Evolutionary conservation across 441 rosid species (phyloP).

Genomic region (Arabidopsis hybrid): DNA sequence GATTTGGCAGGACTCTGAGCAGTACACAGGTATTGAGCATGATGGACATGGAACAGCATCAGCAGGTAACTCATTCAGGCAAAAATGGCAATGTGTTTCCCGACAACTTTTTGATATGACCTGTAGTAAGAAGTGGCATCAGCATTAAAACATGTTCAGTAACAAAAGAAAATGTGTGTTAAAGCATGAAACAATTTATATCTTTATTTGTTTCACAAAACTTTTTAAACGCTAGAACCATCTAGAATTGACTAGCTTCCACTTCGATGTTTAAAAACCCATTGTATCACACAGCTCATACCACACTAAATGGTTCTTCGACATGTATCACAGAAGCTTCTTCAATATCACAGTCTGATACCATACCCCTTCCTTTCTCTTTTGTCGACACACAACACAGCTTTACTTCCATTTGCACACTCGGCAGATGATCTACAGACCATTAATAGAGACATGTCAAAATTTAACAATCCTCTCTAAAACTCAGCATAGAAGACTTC

Average conservation of each 20-base stretch:
- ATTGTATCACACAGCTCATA: constrained; percentile 42
- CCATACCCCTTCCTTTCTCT: constrained; percentile 84
- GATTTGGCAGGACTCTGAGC: constrained; percentile 74
- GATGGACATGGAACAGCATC: constrained; percentile 75
- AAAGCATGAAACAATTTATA: neutral
- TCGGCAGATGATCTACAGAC: constrained; percentile 48
- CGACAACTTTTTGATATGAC: constrained; percentile 70
- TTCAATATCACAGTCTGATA: constrained; percentile 66
- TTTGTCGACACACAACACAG: constrained; percentile 55
- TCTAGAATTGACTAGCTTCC: neutral
- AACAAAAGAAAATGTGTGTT: constrained; percentile 10
- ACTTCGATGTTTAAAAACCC: neutral
- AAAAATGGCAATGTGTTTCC: constrained; percentile 83
- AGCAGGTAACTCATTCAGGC: constrained; percentile 77
- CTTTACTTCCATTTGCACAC: constrained; percentile 53
- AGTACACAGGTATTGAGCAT: constrained; percentile 78
- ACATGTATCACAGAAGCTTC: constrained; percentile 72
- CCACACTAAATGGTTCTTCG: constrained; percentile 82
- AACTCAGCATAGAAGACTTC: neutral
- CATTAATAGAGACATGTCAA: neutral
- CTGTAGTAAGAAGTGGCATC: constrained; percentile 45
- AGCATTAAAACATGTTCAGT: constrained; percentile 13
- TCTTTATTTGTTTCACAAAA: neutral
- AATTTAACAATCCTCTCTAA: neutral
- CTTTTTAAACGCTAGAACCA: neutral